These are phyloP conservation scores for Arthrobotrys sinensis DNA, from an alignment of 2,329 filamentous ascomycete genomes.

Conservation along the genomic window DNA sequence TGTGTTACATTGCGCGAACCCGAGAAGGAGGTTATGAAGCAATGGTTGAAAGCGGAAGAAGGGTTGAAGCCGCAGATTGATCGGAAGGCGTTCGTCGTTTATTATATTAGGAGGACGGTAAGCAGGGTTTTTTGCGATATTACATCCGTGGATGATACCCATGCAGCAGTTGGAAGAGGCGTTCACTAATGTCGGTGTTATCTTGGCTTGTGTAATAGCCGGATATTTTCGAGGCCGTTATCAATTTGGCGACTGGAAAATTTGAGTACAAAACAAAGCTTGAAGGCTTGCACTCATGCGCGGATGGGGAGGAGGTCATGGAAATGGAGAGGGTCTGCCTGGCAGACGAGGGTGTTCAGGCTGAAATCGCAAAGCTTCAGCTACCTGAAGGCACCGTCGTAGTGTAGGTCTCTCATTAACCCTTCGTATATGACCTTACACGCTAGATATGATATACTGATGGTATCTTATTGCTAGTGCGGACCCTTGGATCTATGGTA, in stretches of 20 bases:
- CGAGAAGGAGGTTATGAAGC: constrained; percentile 71
- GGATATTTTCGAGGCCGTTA: constrained; percentile 64
- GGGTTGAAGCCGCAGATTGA: constrained; percentile 69
- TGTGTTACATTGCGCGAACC: constrained; percentile 75
- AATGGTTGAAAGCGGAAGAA: constrained; percentile 71
- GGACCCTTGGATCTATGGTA: constrained; percentile 78
- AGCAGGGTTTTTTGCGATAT: constrained; percentile 62
- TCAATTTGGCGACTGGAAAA: constrained; percentile 71
- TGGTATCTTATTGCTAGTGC: constrained; percentile 63
- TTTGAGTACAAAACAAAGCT: constrained; percentile 75
- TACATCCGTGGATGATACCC: background rate
- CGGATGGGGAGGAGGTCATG: constrained; percentile 75
- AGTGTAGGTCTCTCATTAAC: constrained; percentile 66
- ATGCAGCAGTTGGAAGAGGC: background rate
- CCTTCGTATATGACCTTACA: too few relatives aligned
- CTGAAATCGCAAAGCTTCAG: constrained; percentile 75
- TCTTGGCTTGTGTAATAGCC: constrained; percentile 23
- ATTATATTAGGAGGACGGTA: constrained; percentile 75
- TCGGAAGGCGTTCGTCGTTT: constrained; percentile 73
- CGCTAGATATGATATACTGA: background rate
- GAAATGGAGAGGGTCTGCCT: constrained; percentile 73
- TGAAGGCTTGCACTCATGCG: constrained; percentile 74
- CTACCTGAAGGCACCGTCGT: constrained; percentile 75
- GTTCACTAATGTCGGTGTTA: background rate
- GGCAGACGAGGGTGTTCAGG: constrained; percentile 73